Evolutionary conservation across 306 rosid species (phyloP).

Genomic region (Corylus americana): DNA sequence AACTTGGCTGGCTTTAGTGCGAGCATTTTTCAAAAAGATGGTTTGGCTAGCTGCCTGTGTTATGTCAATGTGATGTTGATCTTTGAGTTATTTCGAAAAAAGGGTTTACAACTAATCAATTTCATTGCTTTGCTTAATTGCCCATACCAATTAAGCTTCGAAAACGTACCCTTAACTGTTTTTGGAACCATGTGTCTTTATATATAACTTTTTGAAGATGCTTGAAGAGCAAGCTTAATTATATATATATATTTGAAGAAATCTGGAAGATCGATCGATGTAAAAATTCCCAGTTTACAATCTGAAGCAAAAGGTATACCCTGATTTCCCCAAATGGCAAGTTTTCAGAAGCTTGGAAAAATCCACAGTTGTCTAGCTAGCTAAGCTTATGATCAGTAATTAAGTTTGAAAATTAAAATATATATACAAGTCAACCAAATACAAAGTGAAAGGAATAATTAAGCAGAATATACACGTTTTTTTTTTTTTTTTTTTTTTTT

Average conservation of each 20-base stretch:
- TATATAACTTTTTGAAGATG: too few relatives aligned
- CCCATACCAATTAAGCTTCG: neutral
- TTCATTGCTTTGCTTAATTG: conserved; percentile 5
- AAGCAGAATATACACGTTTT: too few relatives aligned
- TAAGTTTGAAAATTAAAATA: too few relatives aligned
- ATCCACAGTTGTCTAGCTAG: neutral
- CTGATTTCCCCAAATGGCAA: neutral
- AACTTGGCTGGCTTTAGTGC: conserved; percentile 36
- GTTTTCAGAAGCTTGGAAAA: neutral
- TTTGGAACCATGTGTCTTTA: neutral
- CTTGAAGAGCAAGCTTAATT: too few relatives aligned
- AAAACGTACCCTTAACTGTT: neutral
- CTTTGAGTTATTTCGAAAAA: conserved; percentile 22
- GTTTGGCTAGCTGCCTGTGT: conserved; percentile 18
- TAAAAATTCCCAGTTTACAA: too few relatives aligned
- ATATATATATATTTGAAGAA: neutral
- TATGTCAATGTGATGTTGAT: conserved; percentile 27
- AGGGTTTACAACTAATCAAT: conserved; percentile 26
- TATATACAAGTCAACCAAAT: too few relatives aligned
- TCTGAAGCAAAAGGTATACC: neutral
- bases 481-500: too few relatives aligned
- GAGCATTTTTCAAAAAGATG: conserved; percentile 33
- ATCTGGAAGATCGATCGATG: neutral
- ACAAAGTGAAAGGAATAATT: too few relatives aligned
- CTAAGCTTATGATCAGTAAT: too few relatives aligned